Evolutionary conservation across 2,329 filamentous ascomycete genomes (phyloP).

Genomic region (Aspergillus sp.): DNA sequence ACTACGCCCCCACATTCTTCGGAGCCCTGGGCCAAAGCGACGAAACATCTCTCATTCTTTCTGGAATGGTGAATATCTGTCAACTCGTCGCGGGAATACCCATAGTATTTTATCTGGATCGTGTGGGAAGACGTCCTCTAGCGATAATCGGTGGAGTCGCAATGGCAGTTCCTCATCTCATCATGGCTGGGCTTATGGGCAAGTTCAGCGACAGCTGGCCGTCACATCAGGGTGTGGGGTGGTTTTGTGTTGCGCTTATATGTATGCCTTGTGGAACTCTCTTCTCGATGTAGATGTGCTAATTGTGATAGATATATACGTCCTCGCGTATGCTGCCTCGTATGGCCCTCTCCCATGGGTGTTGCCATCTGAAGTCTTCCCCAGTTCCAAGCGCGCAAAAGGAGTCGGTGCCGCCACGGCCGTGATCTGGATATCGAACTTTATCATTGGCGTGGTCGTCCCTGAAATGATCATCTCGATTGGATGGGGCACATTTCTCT

Average conservation of each 20-base stretch:
- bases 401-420: conserved; percentile 31
- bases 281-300: background rate
- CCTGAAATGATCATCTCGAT: conserved; percentile 56
- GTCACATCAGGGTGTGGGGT: conserved; percentile 15
- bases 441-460: conserved; percentile 53
- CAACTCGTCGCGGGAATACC: conserved; percentile 26
- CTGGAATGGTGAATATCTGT: conserved; percentile 31
- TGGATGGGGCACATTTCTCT: conserved; percentile 47
- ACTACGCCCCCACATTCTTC: conserved; percentile 45
- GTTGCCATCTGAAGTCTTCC: conserved; percentile 34
- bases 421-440: conserved; percentile 36
- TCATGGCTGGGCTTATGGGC: conserved; percentile 22
- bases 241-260: conserved; percentile 14
- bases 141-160: conserved; percentile 25
- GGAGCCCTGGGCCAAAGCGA: conserved; percentile 35
- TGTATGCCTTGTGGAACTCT: background rate
- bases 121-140: conserved; percentile 24
- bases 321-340: conserved; percentile 11
- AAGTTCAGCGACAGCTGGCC: conserved; percentile 18
- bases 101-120: conserved; percentile 26
- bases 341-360: conserved; percentile 35
- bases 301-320: conserved; percentile 1
- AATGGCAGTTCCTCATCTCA: conserved; percentile 24
- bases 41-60: conserved; percentile 24
- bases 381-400: conserved; percentile 30